Conservation (phyloP, 1,284 basidiomycete genomes). For the Moesziomyces sp. region DNA sequence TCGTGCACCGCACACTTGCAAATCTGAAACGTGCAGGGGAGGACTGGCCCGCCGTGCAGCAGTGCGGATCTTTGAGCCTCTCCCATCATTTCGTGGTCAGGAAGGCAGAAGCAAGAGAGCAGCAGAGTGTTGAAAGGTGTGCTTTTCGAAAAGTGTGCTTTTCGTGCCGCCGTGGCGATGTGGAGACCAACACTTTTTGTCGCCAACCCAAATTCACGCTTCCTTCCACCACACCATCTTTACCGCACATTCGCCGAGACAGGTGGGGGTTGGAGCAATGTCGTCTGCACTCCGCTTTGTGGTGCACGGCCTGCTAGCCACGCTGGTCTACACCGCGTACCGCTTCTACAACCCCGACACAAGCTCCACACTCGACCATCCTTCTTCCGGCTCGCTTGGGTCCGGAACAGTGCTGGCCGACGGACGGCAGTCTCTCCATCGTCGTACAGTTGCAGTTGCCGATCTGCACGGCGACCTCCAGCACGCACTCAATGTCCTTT, state of each 20-base stretch:
- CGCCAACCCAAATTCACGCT: neutral
- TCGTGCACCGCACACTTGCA: too few species aligned
- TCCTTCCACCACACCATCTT: neutral
- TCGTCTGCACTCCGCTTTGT: conserved; percentile 23
- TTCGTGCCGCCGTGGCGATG: neutral
- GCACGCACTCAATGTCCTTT: conserved; percentile 60
- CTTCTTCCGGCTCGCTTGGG: conserved; percentile 9
- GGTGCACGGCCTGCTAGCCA: conserved; percentile 16
- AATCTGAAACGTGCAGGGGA: too few species aligned
- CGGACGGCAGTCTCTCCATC: conserved; percentile 16
- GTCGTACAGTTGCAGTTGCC: conserved; percentile 59
- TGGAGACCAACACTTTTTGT: conserved; percentile 14
- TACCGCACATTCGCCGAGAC: neutral
- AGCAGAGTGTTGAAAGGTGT: too few species aligned
- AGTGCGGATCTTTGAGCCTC: too few species aligned
- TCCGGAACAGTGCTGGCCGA: neutral
- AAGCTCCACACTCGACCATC: neutral
- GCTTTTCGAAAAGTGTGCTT: too few species aligned
- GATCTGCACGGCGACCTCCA: conserved; percentile 64
- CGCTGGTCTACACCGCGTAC: conserved; percentile 21
- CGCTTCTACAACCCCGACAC: conserved; percentile 10
- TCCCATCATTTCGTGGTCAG: too few species aligned
- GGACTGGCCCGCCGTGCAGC: too few species aligned
- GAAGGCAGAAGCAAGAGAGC: too few species aligned
- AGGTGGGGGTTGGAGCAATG: neutral